Evolutionary conservation across 192 early-diverging fungal species (phyloP), one percentile per base, ranked within the genome.

Genomic region (Entomortierella parvispora): DNA sequence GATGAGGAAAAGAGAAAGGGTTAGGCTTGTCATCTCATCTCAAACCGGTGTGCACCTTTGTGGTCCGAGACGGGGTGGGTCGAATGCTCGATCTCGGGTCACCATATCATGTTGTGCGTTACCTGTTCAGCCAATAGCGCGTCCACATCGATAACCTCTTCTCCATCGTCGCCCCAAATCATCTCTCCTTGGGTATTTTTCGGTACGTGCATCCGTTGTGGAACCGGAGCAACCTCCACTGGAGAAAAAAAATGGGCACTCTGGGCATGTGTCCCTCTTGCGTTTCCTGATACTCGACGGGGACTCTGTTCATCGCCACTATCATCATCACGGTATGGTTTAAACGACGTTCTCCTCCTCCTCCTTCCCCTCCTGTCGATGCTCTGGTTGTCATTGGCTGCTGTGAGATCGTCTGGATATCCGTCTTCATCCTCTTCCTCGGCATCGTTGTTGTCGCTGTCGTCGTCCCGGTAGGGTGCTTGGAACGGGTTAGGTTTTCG

Each of bases 101-200:
- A n/a, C n/a, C n/a, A 33, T 44, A 34, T 60, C n/a, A 9, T 18
- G 55, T 18, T 23, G 22, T 8, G 9, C 6, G 14, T 23, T 64
- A 77, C 74, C 74, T 77, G 74, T 53, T 77, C 65, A 7, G 59
- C 65, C 44, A 77, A 68, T 11, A 77, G 60, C 18, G 65, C 65
- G 58, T 77, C 60, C 1, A 77, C 65, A 31, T 77, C 60, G 25
- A 75, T 60, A 12, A 68, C 59, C 31, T 77, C 74, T 25, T 77
- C 60, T 28, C 60, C 65, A 63, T 77, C 71, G 2, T 40, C 53
- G 23, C 32, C 52, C 15, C 44, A 77, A 15, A 44, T 47, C 65
- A 68, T 51, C 51, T 58, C 51, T 15, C 48, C 65, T 20, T 63
- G 74, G 20, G 54, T 65, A 34, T 57, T 77, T 8, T 65, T 61